Conservation (phyloP, 2,329 filamentous ascomycete genomes). For the Biscogniauxia sp. region DNA sequence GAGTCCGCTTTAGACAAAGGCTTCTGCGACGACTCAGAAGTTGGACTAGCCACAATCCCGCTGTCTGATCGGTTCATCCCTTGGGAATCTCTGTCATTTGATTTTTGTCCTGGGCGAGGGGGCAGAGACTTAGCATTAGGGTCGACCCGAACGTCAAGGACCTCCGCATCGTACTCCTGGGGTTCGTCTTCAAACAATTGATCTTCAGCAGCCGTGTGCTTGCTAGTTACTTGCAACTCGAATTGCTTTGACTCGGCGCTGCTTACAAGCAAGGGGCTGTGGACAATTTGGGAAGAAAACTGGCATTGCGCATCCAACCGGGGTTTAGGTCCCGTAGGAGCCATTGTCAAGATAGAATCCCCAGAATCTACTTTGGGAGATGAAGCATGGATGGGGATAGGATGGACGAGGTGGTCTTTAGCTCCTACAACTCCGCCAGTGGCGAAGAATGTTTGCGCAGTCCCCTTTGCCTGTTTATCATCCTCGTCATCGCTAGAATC, state of each 20-base stretch:
- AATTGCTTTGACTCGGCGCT: constrained; percentile 30
- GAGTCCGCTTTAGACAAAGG: constrained; percentile 58
- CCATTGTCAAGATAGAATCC: not conserved
- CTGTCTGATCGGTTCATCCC: constrained; percentile 44
- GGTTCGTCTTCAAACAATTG: constrained; percentile 44
- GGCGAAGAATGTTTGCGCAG: not conserved
- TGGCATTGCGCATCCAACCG: constrained; percentile 3
- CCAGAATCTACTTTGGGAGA: not conserved
- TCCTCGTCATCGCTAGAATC: constrained; percentile 8
- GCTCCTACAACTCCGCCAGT: not conserved
- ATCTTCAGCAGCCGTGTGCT: constrained; percentile 47
- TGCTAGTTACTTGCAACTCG: constrained; percentile 45
- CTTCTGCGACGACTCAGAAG: constrained; percentile 41
- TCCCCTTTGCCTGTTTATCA: not conserved
- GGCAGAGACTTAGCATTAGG: constrained; percentile 41
- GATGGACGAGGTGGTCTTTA: not conserved
- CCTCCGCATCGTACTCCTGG: constrained; percentile 26
- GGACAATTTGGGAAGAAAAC: constrained; percentile 27
- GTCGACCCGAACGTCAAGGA: constrained; percentile 35
- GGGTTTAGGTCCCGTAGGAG: constrained; percentile 2
- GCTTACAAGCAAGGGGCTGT: constrained; percentile 37
- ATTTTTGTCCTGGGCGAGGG: constrained; percentile 17
- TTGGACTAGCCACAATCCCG: constrained; percentile 47
- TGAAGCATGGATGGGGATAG: not conserved
- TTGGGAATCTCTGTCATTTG: constrained; percentile 19